phyloP scores from a whole-genome alignment of 1,139 yeast genomes.

The Saccharomyces hybrid region DNA sequence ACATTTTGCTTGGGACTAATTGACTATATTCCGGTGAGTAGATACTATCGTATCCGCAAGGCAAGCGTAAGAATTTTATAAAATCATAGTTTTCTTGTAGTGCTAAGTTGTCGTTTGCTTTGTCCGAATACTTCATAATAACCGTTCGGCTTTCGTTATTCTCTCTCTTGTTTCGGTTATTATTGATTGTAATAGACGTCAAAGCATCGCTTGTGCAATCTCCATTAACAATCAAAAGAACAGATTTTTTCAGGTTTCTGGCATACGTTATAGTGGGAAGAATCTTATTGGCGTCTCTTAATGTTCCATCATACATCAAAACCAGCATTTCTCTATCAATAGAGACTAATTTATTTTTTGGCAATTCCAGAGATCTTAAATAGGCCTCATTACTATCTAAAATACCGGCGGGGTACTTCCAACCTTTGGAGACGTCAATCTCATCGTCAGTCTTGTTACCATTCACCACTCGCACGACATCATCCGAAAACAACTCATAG shows the following conservation, averaged over 20 bases:
- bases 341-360: conserved; percentile 22
- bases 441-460: conserved; percentile 24
- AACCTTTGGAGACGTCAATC: conserved; percentile 27
- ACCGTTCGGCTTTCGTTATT: conserved; percentile 15
- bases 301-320: conserved; percentile 25
- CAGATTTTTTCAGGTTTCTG: conserved; percentile 18
- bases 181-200: conserved; percentile 26
- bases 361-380: conserved; percentile 22
- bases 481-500: conserved; percentile 25
- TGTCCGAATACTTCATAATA: conserved; percentile 20
- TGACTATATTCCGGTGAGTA: conserved; percentile 26
- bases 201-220: conserved; percentile 29
- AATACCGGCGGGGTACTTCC: conserved; percentile 26
- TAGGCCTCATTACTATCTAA: conserved; percentile 25
- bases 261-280: conserved; percentile 26
- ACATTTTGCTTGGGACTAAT: conserved; percentile 25
- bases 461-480: conserved; percentile 25
- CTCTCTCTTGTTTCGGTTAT: conserved; percentile 26
- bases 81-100: conserved; percentile 23
- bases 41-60: conserved; percentile 23
- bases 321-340: conserved; percentile 21
- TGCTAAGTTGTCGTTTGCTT: conserved; percentile 14
- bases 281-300: conserved; percentile 24
- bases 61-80: conserved; percentile 22
- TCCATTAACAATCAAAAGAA: conserved; percentile 24